Evolutionary conservation across 2,329 filamentous ascomycete species (phyloP).

Genomic region (Colletotrichum acutatum): DNA sequence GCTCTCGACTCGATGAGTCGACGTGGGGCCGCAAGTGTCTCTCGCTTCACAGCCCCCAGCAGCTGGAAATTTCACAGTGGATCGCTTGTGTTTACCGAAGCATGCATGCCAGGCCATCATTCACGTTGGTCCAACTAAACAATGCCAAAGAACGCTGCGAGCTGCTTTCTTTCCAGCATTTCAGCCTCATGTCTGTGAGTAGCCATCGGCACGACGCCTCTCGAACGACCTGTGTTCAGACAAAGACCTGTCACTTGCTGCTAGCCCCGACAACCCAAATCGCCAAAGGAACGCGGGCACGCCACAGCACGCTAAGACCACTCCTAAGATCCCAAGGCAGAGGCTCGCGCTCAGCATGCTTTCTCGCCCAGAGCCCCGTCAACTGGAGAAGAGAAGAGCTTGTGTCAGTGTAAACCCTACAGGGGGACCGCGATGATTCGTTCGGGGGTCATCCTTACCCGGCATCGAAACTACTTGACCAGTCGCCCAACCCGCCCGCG

Average conservation of each 20-base stretch:
- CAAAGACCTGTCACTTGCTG: neutral
- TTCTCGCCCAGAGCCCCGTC: neutral
- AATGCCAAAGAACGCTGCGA: neutral
- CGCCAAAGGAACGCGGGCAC: neutral
- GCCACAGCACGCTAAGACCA: neutral
- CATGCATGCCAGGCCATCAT: neutral
- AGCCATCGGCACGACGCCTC: neutral
- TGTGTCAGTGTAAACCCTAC: neutral
- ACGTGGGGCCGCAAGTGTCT: neutral
- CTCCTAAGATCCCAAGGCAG: neutral
- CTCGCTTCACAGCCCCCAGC: neutral
- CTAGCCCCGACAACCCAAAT: neutral
- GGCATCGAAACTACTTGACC: neutral
- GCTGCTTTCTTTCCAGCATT: neutral
- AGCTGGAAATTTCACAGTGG: neutral
- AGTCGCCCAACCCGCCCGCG: neutral
- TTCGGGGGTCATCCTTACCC: constrained; percentile 22
- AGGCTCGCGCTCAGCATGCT: neutral
- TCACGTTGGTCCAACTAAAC: neutral
- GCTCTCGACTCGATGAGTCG: neutral
- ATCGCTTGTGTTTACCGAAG: neutral
- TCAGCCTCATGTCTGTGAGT: neutral
- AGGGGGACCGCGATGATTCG: neutral
- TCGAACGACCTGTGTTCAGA: neutral
- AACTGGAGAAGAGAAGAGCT: neutral